phyloP scores from a whole-genome alignment of 176 grass and related monocot genomes.

The Pontederia crassipes region DNA sequence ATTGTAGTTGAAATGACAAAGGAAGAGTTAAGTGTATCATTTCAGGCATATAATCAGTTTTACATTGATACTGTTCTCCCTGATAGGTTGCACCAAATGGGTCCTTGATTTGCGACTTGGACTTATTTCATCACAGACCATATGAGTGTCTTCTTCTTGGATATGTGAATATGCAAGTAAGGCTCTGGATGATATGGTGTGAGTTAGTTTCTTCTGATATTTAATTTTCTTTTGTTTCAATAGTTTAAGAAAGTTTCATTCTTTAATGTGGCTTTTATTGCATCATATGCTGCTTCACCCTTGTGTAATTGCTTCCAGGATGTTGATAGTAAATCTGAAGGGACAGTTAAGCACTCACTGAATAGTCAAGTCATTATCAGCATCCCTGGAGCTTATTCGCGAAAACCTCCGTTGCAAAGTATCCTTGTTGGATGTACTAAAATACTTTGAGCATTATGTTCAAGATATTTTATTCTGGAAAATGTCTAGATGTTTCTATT shows the following conservation, averaged over 20 bases:
- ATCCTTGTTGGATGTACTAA: conserved; percentile 38
- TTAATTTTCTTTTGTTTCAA: neutral
- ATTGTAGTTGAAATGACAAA: neutral
- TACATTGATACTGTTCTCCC: neutral
- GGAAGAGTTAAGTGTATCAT: neutral
- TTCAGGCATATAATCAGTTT: neutral
- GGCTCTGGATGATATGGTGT: neutral
- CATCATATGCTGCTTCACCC: neutral
- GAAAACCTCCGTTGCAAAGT: conserved; percentile 80
- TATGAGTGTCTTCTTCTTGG: conserved; percentile 88
- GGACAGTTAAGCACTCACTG: conserved; percentile 29
- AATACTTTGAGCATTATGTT: neutral
- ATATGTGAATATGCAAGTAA: conserved; percentile 62
- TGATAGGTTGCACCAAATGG: conserved; percentile 68
- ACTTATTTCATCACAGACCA: conserved; percentile 94
- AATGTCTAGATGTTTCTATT: neutral
- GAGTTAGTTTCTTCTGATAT: neutral
- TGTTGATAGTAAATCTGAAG: conserved; percentile 19
- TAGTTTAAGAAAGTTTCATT: neutral
- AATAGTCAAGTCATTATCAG: conserved; percentile 62
- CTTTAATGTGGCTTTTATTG: neutral
- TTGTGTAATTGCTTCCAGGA: conserved; percentile 30
- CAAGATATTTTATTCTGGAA: conserved; percentile 2
- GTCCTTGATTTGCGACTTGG: conserved; percentile 64
- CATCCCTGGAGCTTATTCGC: conserved; percentile 77